Base-by-base conservation (phyloP, 1,284 basidiomycete species). In the Tylopilus sp. region DNA sequence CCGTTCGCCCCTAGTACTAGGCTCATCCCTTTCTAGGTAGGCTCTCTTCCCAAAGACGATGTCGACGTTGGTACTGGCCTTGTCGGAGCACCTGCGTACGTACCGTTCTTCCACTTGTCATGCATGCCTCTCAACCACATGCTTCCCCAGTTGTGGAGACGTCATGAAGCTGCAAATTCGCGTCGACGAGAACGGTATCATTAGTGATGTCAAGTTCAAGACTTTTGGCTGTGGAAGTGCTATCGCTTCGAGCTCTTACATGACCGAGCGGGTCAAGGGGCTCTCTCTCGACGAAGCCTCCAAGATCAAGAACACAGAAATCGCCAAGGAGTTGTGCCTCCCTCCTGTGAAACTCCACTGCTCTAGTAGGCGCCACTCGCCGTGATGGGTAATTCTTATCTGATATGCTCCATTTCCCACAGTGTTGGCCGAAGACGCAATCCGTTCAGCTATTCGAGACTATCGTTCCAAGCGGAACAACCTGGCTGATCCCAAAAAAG, bases 111-210 rank as follows among this genome's bases (percentile, higher is more conserved):
- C 19, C 33, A 19, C 42, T 53, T 41, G 49, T 43, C 32, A 26
- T 49, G 42, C 32, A 42, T 4, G 47, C 60, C 57, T 56, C 63
- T 54, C 46, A 59, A 53, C 20, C 1, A 11, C 15, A 24, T 33
- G 42, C 53, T 43, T 50, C 45, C 47, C 37, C 62, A 91, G 89
- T 13, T 93, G 88, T 66, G 85, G 84, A 64, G 95, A 97, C 75
- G 94, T 98, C 47, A 98, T 98, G 96, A 99, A 99, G 76, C 86
- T 99, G 24, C 95, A 98, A 73, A 99, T 99, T 71, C 91, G 93
- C 64, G 97, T 99, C 54, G 88, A 95, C 73, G 94, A 97, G 60
- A 81, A 91, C 45, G 90, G 94, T 39, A 84, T 98, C 74, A 99
- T 99, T 69, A 91, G 90, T 52, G 96, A 99, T 70, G 97, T 98